Conservation (phyloP, 495 filamentous ascomycete genomes). For the Hypomontagnella monticulosa region DNA sequence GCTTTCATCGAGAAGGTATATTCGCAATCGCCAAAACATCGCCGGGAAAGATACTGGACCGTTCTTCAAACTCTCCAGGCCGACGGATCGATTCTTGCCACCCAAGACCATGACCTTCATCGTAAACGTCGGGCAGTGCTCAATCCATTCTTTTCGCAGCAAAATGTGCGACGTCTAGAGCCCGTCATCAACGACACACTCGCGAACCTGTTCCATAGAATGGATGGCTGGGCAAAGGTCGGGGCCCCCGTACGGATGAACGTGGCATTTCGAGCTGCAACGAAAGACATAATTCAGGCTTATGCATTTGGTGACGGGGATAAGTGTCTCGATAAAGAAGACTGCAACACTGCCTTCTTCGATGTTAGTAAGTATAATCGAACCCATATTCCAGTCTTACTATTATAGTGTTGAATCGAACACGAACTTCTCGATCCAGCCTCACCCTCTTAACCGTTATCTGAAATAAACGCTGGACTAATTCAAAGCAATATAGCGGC, state of each 20-base stretch:
- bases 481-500: slow-evolving; percentile 2
- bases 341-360: slow-evolving; percentile 27
- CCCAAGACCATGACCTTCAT: slow-evolving; percentile 50
- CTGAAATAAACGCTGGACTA: neutral
- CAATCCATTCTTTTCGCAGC: slow-evolving; percentile 51
- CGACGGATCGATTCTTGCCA: slow-evolving; percentile 43
- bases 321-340: slow-evolving; percentile 31
- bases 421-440: too few species aligned
- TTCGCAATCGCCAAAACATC: slow-evolving; percentile 20
- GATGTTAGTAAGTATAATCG: slow-evolving; percentile 17
- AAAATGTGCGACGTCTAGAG: slow-evolving; percentile 46
- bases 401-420: too few species aligned
- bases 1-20: slow-evolving; percentile 38
- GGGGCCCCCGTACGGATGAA: slow-evolving; percentile 17
- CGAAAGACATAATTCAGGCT: slow-evolving; percentile 34
- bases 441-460: too few species aligned
- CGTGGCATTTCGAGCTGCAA: slow-evolving; percentile 22
- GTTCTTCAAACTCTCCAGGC: slow-evolving; percentile 18
- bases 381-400: neutral
- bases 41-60: slow-evolving; percentile 29
- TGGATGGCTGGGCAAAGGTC: slow-evolving; percentile 28
- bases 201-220: slow-evolving; percentile 23
- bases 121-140: slow-evolving; percentile 47
- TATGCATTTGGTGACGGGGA: slow-evolving; percentile 32
- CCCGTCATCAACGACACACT: slow-evolving; percentile 41